Conservation (phyloP, 257 asterid species). For the Handroanthus guayacan region DNA sequence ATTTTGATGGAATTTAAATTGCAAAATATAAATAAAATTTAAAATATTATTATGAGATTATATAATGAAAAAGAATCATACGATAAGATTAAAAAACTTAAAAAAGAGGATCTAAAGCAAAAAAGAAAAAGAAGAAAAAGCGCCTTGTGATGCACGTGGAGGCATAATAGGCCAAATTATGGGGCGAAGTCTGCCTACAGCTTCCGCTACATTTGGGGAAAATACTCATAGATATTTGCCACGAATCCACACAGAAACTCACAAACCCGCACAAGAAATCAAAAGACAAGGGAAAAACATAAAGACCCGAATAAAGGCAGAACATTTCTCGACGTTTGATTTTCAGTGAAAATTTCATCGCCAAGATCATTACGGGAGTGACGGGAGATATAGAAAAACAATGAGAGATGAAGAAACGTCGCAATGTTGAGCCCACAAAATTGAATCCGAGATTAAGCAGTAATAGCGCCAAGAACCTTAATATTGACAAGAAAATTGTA, state of each 20-base stretch:
- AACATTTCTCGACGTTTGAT: background rate
- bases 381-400: slow-evolving; percentile 24
- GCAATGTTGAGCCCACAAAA: slow-evolving; percentile 41
- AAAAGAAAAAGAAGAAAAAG: background rate
- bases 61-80: background rate
- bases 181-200: background rate
- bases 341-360: background rate
- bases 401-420: slow-evolving; percentile 61
- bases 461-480: slow-evolving; percentile 33
- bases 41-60: no score
- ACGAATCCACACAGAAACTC: slow-evolving; percentile 5
- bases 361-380: background rate
- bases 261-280: background rate
- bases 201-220: slow-evolving; percentile 33
- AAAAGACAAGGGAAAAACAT: background rate
- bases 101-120: background rate
- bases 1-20: no score
- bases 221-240: slow-evolving; percentile 22
- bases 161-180: background rate
- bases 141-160: slow-evolving; percentile 13
- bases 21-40: no score
- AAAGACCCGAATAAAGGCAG: background rate
- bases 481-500: slow-evolving; percentile 26
- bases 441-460: slow-evolving; percentile 37
- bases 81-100: background rate